Evolutionary conservation across 2,329 filamentous ascomycete species (phyloP), one percentile per base, ranked within the genome.

Genomic region (Nothophoma quercina): DNA sequence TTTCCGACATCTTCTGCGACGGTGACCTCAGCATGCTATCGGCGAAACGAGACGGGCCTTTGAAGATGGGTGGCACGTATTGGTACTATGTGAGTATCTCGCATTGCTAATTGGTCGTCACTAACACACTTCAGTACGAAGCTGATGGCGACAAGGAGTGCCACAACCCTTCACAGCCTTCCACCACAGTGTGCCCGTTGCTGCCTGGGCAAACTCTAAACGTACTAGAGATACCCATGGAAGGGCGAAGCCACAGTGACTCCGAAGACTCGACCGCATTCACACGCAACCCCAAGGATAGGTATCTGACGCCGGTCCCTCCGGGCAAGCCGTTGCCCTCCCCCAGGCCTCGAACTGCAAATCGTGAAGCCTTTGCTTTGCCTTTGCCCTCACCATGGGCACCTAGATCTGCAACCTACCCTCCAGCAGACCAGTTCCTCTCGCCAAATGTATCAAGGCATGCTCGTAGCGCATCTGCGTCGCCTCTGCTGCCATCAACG

Each of bases 1-100:
- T 96, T 75, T 86, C 88, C 58, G 86, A 95, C 72, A 95, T 96
- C 69, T 86, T 91, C 64, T 91, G 88, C 65, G 91, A 96, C 75
- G 90, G 91, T 51, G 82, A 88, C 55, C 72, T 79, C 40, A 74
- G 79, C 15, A 67, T 77, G 62, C 80, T 77, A 43, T 75, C 74
- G 19, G 77, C 80, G 26, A 85, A 84, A 64, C 85, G 91, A 64
- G 84, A 85, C 62, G 92, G 92, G 51, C 93, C 89, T 44, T 82
- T 97, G 59, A 95, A 89, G 75, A 96, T 96, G 90, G 93, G 93
- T 35, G 86, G 89, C 55, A 95, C 88, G 13, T 97, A 97, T 76
- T 97, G 93, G 83, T 98, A 96, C 80, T 97, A 95, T 77, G 91
- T 96, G 79, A 77, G 89, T 82, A 35, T 39, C 28, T 18, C 34